Evolutionary conservation across 2,329 filamentous ascomycete genomes (phyloP).

Genomic region (Colletotrichum theobromicola): DNA sequence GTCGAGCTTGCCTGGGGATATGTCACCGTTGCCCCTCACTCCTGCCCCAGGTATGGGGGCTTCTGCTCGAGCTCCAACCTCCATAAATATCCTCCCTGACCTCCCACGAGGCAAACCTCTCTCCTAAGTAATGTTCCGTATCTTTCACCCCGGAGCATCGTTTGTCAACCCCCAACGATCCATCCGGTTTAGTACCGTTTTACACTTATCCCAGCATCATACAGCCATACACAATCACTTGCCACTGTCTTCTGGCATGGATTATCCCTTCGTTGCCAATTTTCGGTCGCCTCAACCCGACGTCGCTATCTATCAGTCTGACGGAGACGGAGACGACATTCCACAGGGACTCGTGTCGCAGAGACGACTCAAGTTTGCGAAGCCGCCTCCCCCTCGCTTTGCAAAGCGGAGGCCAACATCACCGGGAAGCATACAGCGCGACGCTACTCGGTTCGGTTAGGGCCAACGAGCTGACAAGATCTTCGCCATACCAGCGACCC

Average conservation of each 20-base stretch:
- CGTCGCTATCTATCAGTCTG: slow-evolving; percentile 2
- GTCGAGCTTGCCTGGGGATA: background rate
- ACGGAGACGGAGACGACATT: slow-evolving; percentile 25
- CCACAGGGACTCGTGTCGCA: slow-evolving; percentile 36
- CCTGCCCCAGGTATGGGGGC: background rate
- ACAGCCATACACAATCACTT: background rate
- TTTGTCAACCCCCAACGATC: background rate
- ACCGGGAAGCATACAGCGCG: slow-evolving; percentile 25
- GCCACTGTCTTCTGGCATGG: slow-evolving; percentile 24
- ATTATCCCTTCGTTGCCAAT: slow-evolving; percentile 15
- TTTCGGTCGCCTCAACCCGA: slow-evolving; percentile 14
- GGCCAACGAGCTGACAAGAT: slow-evolving; percentile 13
- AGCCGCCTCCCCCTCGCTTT: background rate
- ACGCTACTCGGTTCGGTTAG: slow-evolving; percentile 26
- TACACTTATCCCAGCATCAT: background rate
- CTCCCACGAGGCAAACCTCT: slow-evolving; percentile 13
- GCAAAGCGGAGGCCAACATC: background rate
- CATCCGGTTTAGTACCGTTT: background rate
- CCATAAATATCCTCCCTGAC: slow-evolving; percentile 5
- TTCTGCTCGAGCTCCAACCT: background rate
- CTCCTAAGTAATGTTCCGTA: slow-evolving; percentile 9
- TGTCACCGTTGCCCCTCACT: background rate
- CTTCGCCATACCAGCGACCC: slow-evolving; percentile 23
- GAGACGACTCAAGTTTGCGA: slow-evolving; percentile 33
- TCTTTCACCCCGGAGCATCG: background rate